Base-by-base conservation (phyloP, 495 filamentous ascomycete genomes). In the Aspergillus ostianus region DNA sequence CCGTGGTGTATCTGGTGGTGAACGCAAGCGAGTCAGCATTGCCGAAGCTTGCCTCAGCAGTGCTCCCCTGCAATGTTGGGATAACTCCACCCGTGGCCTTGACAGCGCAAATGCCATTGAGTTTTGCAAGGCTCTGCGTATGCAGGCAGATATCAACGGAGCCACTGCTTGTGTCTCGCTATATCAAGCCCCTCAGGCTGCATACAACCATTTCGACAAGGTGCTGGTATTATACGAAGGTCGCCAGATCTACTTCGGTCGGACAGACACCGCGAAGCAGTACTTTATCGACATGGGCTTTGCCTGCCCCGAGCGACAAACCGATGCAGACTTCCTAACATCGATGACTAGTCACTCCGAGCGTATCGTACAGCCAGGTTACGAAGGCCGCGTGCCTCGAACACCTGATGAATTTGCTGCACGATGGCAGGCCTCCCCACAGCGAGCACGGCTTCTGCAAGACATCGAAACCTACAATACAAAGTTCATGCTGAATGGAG, bases 41-140 rank as follows among this genome's bases (percentile, higher is more conserved):
- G 57, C 57, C 19, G 57, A 59, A 46, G 57, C 57, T 3, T n/a
- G 7, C 4, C 21, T 48, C 15, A 32, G 9, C 32, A 45, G 32
- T 17, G 18, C 57, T 10, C 82, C 83, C 49, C 72, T 92, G 15
- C 78, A 83, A 49, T 88, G 83, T 12, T 92, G 89, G 87, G 90
- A 92, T 67, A 92, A 93, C 73, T 84, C 81, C 48, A 91, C 89
- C 3, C 83, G 90, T 54, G 90, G 90, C 29, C 77, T 92, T n/a
- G 90, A 93, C 64, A 86, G 87, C 17, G 85, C 84, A 17, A 91
- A 89, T 2, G 90, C 90, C 0, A 79, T 92, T 29, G 86, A 90
- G 18, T 70, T 71, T 55, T 67, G 78, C 61, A 87, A 87, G 62
- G 86, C 85, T 2, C 78, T 91, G 50, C 79, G 87, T 12, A 15